phyloP scores from a whole-genome alignment of 2,329 filamentous ascomycete species.

The Diaporthe velutina region DNA sequence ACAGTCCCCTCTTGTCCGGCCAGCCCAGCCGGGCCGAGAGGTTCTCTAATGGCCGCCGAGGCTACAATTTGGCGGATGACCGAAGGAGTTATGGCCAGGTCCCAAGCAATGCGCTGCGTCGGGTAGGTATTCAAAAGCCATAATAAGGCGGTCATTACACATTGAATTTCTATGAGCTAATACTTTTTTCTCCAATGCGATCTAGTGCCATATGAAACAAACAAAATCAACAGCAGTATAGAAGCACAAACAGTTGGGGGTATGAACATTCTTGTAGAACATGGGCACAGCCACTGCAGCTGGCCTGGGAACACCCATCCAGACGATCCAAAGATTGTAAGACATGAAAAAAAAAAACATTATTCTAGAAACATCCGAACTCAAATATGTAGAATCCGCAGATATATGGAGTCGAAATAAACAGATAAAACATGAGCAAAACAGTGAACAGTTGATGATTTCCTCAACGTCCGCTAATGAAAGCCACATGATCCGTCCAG shows the following conservation, averaged over 20 bases:
- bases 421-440: neutral
- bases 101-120: neutral
- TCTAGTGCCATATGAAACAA: neutral
- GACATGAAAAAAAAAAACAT: neutral
- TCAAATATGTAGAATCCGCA: neutral
- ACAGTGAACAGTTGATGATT: neutral
- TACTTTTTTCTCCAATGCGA: neutral
- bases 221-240: neutral
- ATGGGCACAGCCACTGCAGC: neutral
- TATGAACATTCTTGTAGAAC: conserved; percentile 23
- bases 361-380: neutral
- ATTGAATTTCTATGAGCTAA: neutral
- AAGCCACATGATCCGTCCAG: neutral
- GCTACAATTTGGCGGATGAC: neutral
- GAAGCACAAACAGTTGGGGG: conserved; percentile 1
- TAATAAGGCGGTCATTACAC: neutral
- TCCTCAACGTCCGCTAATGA: neutral
- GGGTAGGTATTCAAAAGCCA: too few species aligned
- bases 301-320: neutral
- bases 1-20: conserved; percentile 13
- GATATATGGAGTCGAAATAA: neutral
- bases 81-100: neutral
- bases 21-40: conserved; percentile 13
- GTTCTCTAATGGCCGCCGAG: neutral
- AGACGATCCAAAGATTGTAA: neutral